Conservation (phyloP, 176 grass and related monocot species). For the Oryza meyeriana region DNA sequence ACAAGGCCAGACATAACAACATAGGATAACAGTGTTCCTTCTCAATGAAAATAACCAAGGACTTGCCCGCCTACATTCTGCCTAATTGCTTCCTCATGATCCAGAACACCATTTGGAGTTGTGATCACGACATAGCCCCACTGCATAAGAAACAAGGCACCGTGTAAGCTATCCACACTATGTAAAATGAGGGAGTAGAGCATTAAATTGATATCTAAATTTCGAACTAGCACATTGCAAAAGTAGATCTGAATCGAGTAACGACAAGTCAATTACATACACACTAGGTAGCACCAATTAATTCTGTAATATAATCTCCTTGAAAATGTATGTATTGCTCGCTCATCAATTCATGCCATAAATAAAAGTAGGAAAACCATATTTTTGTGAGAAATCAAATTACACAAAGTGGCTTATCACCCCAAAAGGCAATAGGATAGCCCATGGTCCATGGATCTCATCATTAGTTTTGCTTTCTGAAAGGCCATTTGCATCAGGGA, state of each 20-base stretch:
- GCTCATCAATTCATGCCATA: conserved; percentile 15
- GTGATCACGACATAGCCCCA: conserved; percentile 97
- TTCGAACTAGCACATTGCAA: neutral
- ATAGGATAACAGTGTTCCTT: neutral
- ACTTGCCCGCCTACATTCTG: conserved; percentile 92
- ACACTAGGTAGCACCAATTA: neutral
- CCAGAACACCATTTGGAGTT: conserved; percentile 83
- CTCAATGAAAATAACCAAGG: conserved; percentile 85
- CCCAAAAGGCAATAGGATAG: neutral
- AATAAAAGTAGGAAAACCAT: neutral
- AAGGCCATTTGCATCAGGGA: neutral
- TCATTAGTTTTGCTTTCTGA: neutral
- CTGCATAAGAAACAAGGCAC: conserved; percentile 45
- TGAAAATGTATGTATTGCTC: neutral
- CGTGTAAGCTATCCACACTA: neutral
- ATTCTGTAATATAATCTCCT: neutral
- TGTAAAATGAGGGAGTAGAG: neutral
- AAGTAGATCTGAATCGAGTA: neutral
- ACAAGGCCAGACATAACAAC: neutral
- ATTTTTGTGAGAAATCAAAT: neutral
- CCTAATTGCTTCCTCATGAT: conserved; percentile 92
- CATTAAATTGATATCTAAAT: neutral
- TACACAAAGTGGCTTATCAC: neutral
- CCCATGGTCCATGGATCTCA: neutral
- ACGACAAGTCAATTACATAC: neutral